phyloP scores from a whole-genome alignment of 371 early-diverging fungal species.

The Mortierella sp. region DNA sequence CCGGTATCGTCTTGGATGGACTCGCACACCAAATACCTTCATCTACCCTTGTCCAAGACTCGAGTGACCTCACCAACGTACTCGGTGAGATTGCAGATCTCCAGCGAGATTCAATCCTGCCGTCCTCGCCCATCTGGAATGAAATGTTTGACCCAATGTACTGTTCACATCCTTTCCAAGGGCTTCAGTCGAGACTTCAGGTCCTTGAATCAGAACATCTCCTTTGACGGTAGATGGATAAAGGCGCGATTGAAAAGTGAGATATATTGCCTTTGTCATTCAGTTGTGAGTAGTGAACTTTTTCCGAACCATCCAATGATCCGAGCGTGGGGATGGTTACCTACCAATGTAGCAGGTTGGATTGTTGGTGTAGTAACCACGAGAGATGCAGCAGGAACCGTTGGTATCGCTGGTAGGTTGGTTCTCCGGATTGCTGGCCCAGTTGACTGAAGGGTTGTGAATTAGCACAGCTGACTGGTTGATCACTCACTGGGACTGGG shows the following conservation, averaged over 20 bases:
- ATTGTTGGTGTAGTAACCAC: conserved; percentile 16
- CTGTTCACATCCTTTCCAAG: conserved; percentile 10
- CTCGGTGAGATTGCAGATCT: conserved; percentile 22
- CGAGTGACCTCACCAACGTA: background rate
- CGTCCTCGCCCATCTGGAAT: conserved; percentile 5
- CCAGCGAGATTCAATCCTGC: conserved; percentile 18
- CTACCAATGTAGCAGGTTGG: conserved; percentile 22
- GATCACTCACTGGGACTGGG: background rate
- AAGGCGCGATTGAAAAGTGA: no score
- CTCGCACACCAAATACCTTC: conserved; percentile 23
- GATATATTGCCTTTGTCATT: no score
- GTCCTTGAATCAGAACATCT: no score
- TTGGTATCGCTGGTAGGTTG: conserved; percentile 41
- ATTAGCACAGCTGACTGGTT: conserved; percentile 22
- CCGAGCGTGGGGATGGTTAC: conserved; percentile 34
- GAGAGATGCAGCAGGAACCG: conserved; percentile 28
- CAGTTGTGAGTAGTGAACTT: no score
- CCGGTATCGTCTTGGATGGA: background rate
- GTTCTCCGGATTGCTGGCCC: conserved; percentile 13
- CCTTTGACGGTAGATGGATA: no score
- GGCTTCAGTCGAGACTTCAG: conserved; percentile 7
- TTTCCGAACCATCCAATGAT: no score
- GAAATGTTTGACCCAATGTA: background rate
- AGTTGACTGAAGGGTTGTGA: conserved; percentile 6
- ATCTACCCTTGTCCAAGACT: background rate